Percentiles rank a stretch among this genome's conserved stretches.
Conservation (phyloP, 257 asterid species). For the Penstemon davidsonii region DNA sequence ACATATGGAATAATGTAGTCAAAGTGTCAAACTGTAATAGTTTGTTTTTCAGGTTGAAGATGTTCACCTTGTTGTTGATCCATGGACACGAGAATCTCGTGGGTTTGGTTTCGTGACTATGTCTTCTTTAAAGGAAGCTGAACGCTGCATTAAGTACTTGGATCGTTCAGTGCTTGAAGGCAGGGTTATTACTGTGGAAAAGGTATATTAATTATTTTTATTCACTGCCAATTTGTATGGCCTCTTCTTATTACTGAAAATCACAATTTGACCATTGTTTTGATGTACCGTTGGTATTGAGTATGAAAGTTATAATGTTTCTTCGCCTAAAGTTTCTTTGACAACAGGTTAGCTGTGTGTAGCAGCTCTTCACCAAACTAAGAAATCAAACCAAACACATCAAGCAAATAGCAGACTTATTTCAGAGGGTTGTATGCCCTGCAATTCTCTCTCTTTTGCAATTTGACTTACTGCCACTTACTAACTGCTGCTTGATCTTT, state of each 20-base stretch:
- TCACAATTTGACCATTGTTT: not conserved
- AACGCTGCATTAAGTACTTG: constrained; percentile 76
- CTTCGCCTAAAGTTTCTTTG: constrained; percentile 68
- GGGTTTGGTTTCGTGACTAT: constrained; percentile 93
- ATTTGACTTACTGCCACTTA: constrained; percentile 18
- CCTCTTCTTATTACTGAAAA: not conserved
- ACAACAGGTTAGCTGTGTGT: constrained; percentile 89
- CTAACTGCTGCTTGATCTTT: constrained; percentile 1
- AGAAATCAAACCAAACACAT: constrained; percentile 67
- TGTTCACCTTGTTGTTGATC: constrained; percentile 82
- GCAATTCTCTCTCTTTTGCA: constrained; percentile 50
- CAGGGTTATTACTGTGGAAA: constrained; percentile 87
- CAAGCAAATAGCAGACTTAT: constrained; percentile 71
- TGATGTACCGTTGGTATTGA: constrained; percentile 7
- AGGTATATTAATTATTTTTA: constrained; percentile 44
- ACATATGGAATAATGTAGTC: too few species aligned
- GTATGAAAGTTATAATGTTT: constrained; percentile 44
- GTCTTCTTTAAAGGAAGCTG: constrained; percentile 69
- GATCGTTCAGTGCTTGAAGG: constrained; percentile 84
- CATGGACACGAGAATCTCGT: constrained; percentile 80
- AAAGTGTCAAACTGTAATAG: not conserved
- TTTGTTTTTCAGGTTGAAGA: constrained; percentile 55
- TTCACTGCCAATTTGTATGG: not conserved
- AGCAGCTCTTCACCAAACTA: constrained; percentile 97
- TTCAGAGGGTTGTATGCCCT: constrained; percentile 94